These are phyloP conservation scores for Macrocybe gigantea DNA, from an alignment of 768 basidiomycete genomes.

Conservation along the genomic window DNA sequence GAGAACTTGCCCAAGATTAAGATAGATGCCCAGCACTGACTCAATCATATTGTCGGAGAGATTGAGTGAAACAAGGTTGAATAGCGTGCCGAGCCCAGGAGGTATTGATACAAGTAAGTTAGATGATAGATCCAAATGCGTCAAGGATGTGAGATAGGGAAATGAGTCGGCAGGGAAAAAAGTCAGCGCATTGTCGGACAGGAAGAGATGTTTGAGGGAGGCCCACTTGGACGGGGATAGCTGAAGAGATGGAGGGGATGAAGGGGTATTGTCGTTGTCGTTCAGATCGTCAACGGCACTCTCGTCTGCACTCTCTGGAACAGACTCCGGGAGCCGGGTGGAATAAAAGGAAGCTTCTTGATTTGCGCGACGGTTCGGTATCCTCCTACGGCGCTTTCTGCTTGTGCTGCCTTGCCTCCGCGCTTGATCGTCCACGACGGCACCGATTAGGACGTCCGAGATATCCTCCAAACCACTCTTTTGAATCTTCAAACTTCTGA, in stretches of 20 bases:
- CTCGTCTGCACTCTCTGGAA: slow-evolving; percentile 40
- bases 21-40: slow-evolving; percentile 85
- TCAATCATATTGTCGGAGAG: slow-evolving; percentile 98
- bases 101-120: slow-evolving; percentile 91
- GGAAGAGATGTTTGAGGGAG: slow-evolving; percentile 66
- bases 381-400: slow-evolving; percentile 38
- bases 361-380: slow-evolving; percentile 26
- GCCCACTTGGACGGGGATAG: slow-evolving; percentile 68
- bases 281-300: slow-evolving; percentile 10
- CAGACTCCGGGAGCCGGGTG: slow-evolving; percentile 50
- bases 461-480: slow-evolving; percentile 82
- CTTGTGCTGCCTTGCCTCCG: slow-evolving; percentile 51
- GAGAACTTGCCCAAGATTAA: slow-evolving; percentile 70
- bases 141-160: slow-evolving; percentile 64
- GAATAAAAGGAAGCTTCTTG: slow-evolving; percentile 42
- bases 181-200: slow-evolving; percentile 77
- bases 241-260: slow-evolving; percentile 24
- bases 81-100: slow-evolving; percentile 62
- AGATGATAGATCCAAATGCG: slow-evolving; percentile 83
- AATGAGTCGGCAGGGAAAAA: slow-evolving; percentile 69
- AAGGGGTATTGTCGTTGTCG: slow-evolving; percentile 11
- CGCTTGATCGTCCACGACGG: slow-evolving; percentile 74
- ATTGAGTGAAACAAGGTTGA: slow-evolving; percentile 85
- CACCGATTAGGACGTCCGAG: slow-evolving; percentile 67
- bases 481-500: slow-evolving; percentile 70